Evolutionary conservation across 441 rosid species (phyloP).

Genomic region (Macaranga tanarius): DNA sequence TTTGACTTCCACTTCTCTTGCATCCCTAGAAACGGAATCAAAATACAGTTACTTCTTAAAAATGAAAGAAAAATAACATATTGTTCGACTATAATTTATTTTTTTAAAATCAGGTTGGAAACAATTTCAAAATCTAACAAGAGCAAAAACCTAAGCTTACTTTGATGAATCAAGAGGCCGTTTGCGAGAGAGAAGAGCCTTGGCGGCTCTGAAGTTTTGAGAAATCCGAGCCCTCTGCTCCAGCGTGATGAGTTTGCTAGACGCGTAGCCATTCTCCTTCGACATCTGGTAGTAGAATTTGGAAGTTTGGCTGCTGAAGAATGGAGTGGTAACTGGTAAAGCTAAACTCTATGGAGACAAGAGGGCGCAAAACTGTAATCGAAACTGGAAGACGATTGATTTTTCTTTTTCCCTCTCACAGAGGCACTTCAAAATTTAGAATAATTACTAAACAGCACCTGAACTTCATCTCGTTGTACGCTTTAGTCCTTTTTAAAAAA

Average conservation of each 20-base stretch:
- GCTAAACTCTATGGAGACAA: too few species aligned
- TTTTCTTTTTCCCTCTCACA: too few species aligned
- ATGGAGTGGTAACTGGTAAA: too few species aligned
- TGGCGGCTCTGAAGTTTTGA: slow-evolving; percentile 53
- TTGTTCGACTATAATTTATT: not conserved
- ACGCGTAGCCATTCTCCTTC: slow-evolving; percentile 29
- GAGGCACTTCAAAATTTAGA: too few species aligned
- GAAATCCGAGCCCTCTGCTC: slow-evolving; percentile 48
- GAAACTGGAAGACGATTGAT: too few species aligned
- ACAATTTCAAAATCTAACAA: too few species aligned
- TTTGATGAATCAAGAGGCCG: slow-evolving; percentile 35
- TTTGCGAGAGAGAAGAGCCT: slow-evolving; percentile 58
- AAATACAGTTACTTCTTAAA: not conserved
- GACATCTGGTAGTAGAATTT: slow-evolving; percentile 23
- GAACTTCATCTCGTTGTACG: too few species aligned
- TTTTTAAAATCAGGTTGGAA: not conserved
- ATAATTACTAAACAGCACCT: too few species aligned
- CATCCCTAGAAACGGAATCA: slow-evolving; percentile 34
- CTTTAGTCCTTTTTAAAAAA: too few species aligned
- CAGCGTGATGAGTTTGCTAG: slow-evolving; percentile 25
- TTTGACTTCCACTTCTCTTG: slow-evolving; percentile 27
- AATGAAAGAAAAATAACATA: not conserved
- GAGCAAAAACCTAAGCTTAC: not conserved
- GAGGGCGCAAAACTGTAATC: too few species aligned
- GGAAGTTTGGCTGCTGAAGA: too few species aligned